A percentile compares a stretch with the other conserved stretches of the same genome.
These are phyloP conservation scores for Fragilaria crotonensis DNA, from an alignment of 108 stramenopile genomes.

Conservation along the genomic window DNA sequence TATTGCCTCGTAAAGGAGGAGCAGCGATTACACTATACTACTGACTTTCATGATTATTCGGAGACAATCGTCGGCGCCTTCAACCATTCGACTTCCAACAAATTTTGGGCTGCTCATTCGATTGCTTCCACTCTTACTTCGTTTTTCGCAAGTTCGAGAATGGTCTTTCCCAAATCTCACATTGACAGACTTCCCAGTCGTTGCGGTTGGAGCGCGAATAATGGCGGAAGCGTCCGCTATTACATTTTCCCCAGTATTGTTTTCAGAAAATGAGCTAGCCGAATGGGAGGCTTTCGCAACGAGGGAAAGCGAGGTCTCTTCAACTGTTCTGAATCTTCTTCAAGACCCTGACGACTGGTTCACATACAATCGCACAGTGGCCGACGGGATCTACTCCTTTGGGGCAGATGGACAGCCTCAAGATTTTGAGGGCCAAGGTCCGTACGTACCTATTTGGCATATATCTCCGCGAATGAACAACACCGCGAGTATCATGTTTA, in stretches of 20 bases:
- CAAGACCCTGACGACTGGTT: neutral
- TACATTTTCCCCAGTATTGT: neutral
- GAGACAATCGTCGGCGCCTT: neutral
- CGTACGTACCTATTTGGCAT: slow-evolving; percentile 8
- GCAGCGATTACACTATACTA: neutral
- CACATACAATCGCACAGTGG: neutral
- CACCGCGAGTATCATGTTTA: slow-evolving; percentile 3
- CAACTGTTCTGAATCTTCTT: neutral
- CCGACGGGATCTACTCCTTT: neutral
- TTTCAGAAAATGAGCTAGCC: neutral
- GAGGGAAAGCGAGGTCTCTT: neutral
- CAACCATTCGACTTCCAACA: neutral
- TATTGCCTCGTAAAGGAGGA: neutral
- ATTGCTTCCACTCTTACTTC: neutral
- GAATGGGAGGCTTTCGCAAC: neutral
- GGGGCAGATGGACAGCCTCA: neutral
- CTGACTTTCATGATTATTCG: neutral
- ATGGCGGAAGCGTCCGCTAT: neutral
- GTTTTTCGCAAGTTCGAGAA: neutral
- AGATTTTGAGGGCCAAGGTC: neutral
- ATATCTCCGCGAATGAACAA: slow-evolving; percentile 1
- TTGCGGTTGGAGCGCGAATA: neutral
- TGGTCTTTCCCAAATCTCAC: neutral
- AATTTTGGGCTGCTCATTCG: neutral
- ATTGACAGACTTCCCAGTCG: neutral